phyloP scores from a whole-genome alignment of 140 eudicot species.

The Stevia rebaudiana region DNA sequence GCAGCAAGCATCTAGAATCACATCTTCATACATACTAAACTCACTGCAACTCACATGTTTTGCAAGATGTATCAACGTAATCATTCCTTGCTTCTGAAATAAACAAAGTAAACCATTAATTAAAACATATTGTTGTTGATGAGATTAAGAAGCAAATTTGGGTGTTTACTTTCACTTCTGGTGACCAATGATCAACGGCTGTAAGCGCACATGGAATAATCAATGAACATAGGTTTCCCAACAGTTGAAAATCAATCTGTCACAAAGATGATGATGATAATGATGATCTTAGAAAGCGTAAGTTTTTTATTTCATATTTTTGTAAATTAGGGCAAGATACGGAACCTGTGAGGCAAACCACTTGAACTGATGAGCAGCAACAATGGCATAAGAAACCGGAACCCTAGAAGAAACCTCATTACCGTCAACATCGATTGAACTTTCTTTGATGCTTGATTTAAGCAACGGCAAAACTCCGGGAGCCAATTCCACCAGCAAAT shows the following conservation, averaged over 20 bases:
- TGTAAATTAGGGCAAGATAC: background rate
- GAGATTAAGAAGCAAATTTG: background rate
- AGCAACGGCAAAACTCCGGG: conserved; percentile 59
- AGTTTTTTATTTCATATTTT: background rate
- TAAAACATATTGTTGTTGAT: background rate
- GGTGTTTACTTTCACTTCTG: conserved; percentile 66
- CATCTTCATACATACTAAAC: conserved; percentile 73
- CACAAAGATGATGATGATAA: background rate
- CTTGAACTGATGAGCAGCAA: conserved; percentile 82
- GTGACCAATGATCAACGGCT: conserved; percentile 96
- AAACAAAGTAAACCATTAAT: background rate
- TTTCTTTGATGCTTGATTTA: conserved; percentile 62
- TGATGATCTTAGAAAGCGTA: background rate
- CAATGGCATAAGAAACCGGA: conserved; percentile 75
- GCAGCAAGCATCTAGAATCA: conserved; percentile 81
- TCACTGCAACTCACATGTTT: conserved; percentile 53
- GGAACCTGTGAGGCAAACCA: conserved; percentile 82
- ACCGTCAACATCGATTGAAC: conserved; percentile 46
- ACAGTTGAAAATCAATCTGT: conserved; percentile 53
- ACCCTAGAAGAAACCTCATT: conserved; percentile 57
- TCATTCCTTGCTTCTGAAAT: conserved; percentile 84
- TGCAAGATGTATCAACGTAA: conserved; percentile 64
- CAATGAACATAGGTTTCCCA: conserved; percentile 68
- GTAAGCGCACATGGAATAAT: conserved; percentile 82
- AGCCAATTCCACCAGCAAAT: conserved; percentile 56